A percentile compares a stretch with the other conserved stretches of the same genome.
Evolutionary conservation across 2,329 filamentous ascomycete species (phyloP).

Genomic region (Ophiobolus disseminans): DNA sequence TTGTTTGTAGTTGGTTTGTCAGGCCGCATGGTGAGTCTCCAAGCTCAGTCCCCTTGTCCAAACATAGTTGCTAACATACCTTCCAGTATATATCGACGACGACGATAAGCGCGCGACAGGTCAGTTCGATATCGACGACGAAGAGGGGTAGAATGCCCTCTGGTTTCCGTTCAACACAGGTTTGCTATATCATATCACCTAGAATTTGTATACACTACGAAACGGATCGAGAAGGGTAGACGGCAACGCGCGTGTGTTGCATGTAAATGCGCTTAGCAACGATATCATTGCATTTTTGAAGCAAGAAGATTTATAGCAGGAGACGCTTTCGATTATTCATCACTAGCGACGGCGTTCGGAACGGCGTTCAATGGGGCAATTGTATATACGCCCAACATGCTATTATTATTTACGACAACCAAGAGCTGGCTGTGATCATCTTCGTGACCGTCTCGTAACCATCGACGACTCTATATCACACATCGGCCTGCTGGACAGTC

Average conservation of each 20-base stretch:
- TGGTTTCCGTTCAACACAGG: neutral
- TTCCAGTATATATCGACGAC: constrained; percentile 16
- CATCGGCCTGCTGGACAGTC: no score
- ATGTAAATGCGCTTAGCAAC: no score
- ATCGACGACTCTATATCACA: neutral
- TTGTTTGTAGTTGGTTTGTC: constrained; percentile 73
- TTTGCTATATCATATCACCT: neutral
- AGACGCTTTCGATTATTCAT: neutral
- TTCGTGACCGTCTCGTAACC: neutral
- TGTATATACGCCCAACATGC: no score
- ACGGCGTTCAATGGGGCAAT: neutral
- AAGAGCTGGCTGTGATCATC: neutral
- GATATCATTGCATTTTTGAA: no score
- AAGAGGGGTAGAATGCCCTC: constrained; percentile 7
- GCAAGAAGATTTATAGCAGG: no score
- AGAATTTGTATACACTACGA: neutral
- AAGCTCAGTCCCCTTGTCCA: neutral
- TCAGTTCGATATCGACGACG: constrained; percentile 4
- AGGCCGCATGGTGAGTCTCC: constrained; percentile 72
- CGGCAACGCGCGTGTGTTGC: no score
- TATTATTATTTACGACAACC: no score
- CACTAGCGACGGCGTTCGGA: constrained; percentile 5
- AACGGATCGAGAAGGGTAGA: no score
- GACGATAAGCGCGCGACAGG: constrained; percentile 9
- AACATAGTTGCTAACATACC: neutral